Percentiles rank a stretch among this genome's conserved stretches.
Conservation (phyloP, 1,284 basidiomycete species). For the Puccinia triticina region DNA sequence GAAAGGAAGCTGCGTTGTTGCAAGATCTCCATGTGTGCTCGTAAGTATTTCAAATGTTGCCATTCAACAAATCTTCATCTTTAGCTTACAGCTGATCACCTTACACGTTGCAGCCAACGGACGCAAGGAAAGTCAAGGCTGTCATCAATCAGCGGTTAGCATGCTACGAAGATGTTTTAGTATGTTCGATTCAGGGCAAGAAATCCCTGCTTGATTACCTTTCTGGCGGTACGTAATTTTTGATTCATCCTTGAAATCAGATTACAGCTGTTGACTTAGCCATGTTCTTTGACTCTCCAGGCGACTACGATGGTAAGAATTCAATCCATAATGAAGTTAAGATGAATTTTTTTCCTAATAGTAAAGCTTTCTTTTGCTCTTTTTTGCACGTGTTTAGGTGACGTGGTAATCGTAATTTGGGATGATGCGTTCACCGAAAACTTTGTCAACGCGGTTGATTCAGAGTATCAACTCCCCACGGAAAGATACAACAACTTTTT, state of each 20-base stretch:
- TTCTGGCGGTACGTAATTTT: conserved; percentile 37
- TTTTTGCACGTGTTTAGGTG: conserved; percentile 21
- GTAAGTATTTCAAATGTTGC: conserved; percentile 12
- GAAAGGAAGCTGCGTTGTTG: conserved; percentile 36
- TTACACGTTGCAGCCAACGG: conserved; percentile 28
- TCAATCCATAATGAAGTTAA: background rate
- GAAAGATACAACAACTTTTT: conserved; percentile 41
- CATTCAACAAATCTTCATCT: background rate
- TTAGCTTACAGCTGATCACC: background rate
- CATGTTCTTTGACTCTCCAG: background rate
- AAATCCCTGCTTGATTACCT: conserved; percentile 39
- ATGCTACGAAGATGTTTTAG: conserved; percentile 38
- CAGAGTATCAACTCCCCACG: background rate
- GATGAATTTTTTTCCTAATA: background rate
- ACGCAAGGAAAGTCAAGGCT: conserved; percentile 45
- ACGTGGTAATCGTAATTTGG: conserved; percentile 48
- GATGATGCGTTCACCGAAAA: conserved; percentile 27
- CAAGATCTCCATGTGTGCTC: conserved; percentile 42
- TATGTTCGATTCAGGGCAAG: conserved; percentile 40
- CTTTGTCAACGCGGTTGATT: conserved; percentile 36
- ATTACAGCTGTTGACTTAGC: background rate
- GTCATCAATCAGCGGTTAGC: conserved; percentile 31
- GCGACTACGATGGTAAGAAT: conserved; percentile 49
- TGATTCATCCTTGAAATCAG: background rate
- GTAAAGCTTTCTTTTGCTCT: background rate